phyloP scores from a whole-genome alignment of 768 basidiomycete genomes.

The Leccinum fibrillosum region DNA sequence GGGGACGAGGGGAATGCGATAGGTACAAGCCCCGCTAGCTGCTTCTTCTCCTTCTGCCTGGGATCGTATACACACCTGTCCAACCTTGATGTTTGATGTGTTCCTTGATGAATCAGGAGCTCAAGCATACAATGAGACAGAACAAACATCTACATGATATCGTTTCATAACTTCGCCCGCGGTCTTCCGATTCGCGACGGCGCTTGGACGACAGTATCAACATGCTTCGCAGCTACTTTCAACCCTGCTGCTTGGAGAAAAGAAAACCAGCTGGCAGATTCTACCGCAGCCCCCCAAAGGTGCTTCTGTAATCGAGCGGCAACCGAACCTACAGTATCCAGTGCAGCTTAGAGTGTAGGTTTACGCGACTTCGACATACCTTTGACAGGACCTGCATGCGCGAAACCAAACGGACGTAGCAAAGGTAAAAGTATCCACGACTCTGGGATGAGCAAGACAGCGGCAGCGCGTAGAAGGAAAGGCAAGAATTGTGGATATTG shows the following conservation, averaged over 20 bases:
- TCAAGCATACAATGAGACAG: too few species aligned
- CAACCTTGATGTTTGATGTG: too few species aligned
- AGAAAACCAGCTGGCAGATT: constrained; percentile 11
- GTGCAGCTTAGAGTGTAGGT: neutral
- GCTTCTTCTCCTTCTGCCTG: too few species aligned
- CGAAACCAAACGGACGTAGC: constrained; percentile 14
- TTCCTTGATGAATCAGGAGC: too few species aligned
- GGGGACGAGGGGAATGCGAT: neutral
- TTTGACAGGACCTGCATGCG: constrained; percentile 10
- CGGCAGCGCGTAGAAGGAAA: neutral
- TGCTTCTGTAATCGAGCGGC: constrained; percentile 9
- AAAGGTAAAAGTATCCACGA: constrained; percentile 15
- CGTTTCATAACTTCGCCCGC: too few species aligned
- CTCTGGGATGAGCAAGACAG: constrained; percentile 7
- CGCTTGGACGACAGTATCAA: neutral
- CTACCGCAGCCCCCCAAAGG: constrained; percentile 8
- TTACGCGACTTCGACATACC: neutral
- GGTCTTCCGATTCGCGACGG: neutral
- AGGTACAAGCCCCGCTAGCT: neutral
- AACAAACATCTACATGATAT: too few species aligned
- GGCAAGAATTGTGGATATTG: constrained; percentile 7
- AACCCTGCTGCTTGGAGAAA: constrained; percentile 14
- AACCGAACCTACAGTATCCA: constrained; percentile 4
- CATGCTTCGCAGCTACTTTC: constrained; percentile 4
- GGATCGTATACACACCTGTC: too few species aligned